phyloP scores from a whole-genome alignment of 2,329 filamentous ascomycete species.

The Trichoderma sp. region DNA sequence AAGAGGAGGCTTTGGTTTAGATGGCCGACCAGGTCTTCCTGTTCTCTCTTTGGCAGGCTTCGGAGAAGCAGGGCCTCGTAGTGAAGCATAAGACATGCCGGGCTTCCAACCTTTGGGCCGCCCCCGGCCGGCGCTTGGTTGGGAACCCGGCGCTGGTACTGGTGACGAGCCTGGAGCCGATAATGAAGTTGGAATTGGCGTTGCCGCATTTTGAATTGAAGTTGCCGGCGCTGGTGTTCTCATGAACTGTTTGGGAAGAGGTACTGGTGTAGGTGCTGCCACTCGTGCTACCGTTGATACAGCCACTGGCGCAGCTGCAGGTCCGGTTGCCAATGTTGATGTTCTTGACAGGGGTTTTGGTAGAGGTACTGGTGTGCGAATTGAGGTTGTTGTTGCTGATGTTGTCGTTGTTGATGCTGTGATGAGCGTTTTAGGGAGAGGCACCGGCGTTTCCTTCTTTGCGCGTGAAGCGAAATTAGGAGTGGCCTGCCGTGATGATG shows the following conservation, averaged over 20 bases:
- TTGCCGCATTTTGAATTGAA: background rate
- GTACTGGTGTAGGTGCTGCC: background rate
- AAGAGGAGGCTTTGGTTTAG: conserved; percentile 32
- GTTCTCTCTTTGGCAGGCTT: conserved; percentile 26
- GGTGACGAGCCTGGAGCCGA: background rate
- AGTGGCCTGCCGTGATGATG: conserved; percentile 18
- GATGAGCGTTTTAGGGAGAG: conserved; percentile 5
- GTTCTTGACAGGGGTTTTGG: background rate
- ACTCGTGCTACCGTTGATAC: background rate
- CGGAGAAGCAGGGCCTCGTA: conserved; percentile 23
- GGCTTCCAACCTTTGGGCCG: conserved; percentile 50
- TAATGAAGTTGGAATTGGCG: background rate
- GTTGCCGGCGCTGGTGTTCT: background rate
- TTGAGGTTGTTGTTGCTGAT: background rate
- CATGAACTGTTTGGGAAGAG: background rate
- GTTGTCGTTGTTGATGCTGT: background rate
- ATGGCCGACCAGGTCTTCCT: conserved; percentile 29
- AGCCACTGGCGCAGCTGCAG: background rate
- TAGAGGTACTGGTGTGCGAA: conserved; percentile 9
- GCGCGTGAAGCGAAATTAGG: conserved; percentile 29
- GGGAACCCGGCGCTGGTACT: background rate
- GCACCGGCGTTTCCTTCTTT: conserved; percentile 24
- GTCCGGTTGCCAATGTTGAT: background rate
- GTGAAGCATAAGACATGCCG: conserved; percentile 33
- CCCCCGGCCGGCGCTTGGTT: conserved; percentile 34